phyloP scores from a whole-genome alignment of 1,139 yeast genomes.

The Blastobotrys indianensis region DNA sequence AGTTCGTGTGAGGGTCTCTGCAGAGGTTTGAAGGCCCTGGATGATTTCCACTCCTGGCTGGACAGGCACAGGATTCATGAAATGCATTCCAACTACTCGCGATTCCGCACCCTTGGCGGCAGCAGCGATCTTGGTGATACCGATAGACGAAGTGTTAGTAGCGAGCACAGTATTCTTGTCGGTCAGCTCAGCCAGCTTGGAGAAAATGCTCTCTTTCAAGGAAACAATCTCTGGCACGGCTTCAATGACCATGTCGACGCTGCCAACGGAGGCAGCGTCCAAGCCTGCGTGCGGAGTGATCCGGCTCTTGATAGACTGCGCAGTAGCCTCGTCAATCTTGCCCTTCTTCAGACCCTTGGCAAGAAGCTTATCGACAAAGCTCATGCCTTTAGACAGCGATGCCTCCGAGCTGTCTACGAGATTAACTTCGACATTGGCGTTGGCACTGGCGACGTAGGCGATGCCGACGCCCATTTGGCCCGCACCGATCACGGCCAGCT shows the following conservation, averaged over 20 bases:
- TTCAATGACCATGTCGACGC: slow-evolving; percentile 39
- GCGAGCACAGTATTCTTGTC: slow-evolving; percentile 34
- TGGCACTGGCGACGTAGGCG: slow-evolving; percentile 40
- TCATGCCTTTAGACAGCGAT: slow-evolving; percentile 32
- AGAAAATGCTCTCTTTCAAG: slow-evolving; percentile 35
- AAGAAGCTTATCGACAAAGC: slow-evolving; percentile 36
- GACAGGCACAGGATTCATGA: slow-evolving; percentile 45
- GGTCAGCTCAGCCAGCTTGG: slow-evolving; percentile 31
- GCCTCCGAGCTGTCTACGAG: slow-evolving; percentile 34
- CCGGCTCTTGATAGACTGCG: slow-evolving; percentile 28
- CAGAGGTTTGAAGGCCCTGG: slow-evolving; percentile 38
- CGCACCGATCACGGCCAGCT: slow-evolving; percentile 37
- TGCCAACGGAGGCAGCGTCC: slow-evolving; percentile 22
- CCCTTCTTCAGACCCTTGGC: slow-evolving; percentile 37
- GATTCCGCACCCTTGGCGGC: slow-evolving; percentile 39
- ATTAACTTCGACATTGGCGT: slow-evolving; percentile 36
- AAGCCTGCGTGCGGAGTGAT: slow-evolving; percentile 29
- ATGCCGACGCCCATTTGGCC: slow-evolving; percentile 43
- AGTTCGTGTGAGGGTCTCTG: slow-evolving; percentile 32
- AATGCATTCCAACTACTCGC: slow-evolving; percentile 40
- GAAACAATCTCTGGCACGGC: slow-evolving; percentile 41
- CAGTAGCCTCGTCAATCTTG: slow-evolving; percentile 31
- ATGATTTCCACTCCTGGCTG: slow-evolving; percentile 43
- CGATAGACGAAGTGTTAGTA: slow-evolving; percentile 42
- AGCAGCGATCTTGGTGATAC: slow-evolving; percentile 41